Base-by-base conservation (phyloP, 192 early-diverging fungal genomes). In the Ambispora gerdemannii region DNA sequence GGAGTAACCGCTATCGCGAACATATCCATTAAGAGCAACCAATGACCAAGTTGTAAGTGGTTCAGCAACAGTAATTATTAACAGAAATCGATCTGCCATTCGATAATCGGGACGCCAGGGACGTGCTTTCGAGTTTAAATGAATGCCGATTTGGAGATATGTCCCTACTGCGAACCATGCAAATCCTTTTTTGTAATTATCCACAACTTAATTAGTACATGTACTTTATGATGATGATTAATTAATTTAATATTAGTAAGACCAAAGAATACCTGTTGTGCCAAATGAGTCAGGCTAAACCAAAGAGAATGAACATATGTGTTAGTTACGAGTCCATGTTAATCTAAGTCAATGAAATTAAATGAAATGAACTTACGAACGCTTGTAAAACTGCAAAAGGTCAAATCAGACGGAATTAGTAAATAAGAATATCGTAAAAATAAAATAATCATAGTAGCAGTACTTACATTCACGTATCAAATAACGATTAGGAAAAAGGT, bases 161-260 rank as follows among this genome's bases (percentile, higher is more conserved):
- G 58, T 60, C n/a, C 58, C 58, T 31, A 60, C 17, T 31, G 31
- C 58, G 24, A 60, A 60, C 58, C 58, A 60, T 2, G 58, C 58
- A 34, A 13, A 19, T 30, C 58, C 58, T 60, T 7, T n/a, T n/a
- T n/a, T n/a, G n/a, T n/a, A n/a, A n/a, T n/a, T n/a, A n/a, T n/a
- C n/a, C n/a, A n/a, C n/a, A n/a, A n/a, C n/a, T n/a, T n/a, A n/a
- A n/a, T n/a, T n/a, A n/a, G n/a, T n/a, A n/a, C n/a, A n/a, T n/a
- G n/a, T n/a, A n/a, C n/a, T n/a, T n/a, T n/a, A n/a, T n/a, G n/a
- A n/a, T n/a, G n/a, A n/a, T n/a, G n/a, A n/a, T n/a, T n/a, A n/a
- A n/a, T n/a, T n/a, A n/a, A n/a, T n/a, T n/a, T n/a, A n/a, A n/a
- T n/a, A n/a, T n/a, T 43, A 43, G 38, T 6, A 43, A 1, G 4